Base-by-base conservation (phyloP, 306 rosid species). In the Glycine tomentella region DNA sequence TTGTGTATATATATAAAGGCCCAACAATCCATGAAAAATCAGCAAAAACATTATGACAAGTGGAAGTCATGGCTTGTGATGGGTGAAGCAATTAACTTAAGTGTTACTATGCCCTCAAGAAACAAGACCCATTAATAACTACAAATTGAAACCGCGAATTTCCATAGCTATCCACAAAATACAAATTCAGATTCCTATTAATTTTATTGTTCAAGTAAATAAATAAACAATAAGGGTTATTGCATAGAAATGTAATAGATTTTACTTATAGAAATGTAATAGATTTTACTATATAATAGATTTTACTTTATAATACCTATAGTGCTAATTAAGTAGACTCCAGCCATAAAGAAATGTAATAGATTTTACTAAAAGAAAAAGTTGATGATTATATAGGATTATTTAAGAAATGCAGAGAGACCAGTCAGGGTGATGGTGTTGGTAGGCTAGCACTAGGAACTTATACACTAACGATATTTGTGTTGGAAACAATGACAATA, bases 111-210 rank as follows among this genome's bases (percentile, higher is more conserved):
- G n/a, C n/a, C n/a, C n/a, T n/a, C n/a, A n/a, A n/a, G n/a, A 76
- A 50, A 82, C 45, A 82, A 51, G 4, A 42, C 42, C 12, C 69
- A 68, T 74, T 15, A 44, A 66, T 57, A 74, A 59, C 50, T 51
- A 75, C 42, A 62, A 73, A 66, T n/a, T 16, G 25, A 67, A 46
- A 48, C 44, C 36, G 40, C 56, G 64, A 45, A 8, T 66, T 83
- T 57, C 16, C 69, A 10, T 33, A 64, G 74, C 49, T 48, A 55
- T 42, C 15, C 15, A 52, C 67, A 72, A 11, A 53, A 63, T 44
- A 33, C n/a, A 72, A 71, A 63, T 34, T 36, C 72, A 36, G 13
- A 56, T 48, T 56, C 62, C 72, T 64, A 9, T 5, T 17, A 48
- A 58, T 49, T 2, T 55, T 56, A 36, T 46, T n/a, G 16, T 55